Percentiles rank a stretch among this genome's conserved stretches.
These are phyloP conservation scores for Mortierella sp. DNA, from an alignment of 371 early-diverging fungal genomes.

Conservation along the genomic window DNA sequence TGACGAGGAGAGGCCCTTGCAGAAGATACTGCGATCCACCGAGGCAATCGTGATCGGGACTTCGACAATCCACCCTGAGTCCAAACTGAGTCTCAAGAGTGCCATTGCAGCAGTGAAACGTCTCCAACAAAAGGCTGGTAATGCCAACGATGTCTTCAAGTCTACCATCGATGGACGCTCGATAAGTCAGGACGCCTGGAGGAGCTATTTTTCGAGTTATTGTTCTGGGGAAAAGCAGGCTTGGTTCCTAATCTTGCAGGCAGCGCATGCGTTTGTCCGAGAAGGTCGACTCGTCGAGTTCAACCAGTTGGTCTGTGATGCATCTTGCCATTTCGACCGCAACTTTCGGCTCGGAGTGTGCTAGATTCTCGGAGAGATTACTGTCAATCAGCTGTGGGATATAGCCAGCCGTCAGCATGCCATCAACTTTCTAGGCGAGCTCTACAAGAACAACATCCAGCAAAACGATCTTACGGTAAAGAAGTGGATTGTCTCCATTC, in stretches of 20 bases:
- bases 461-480: background rate
- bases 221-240: background rate
- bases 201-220: too few relatives aligned
- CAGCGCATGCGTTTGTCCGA: background rate
- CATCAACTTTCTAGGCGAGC: background rate
- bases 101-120: background rate
- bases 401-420: background rate
- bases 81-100: background rate
- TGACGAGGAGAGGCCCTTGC: background rate
- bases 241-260: background rate
- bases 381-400: background rate
- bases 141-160: background rate
- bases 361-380: slow-evolving; percentile 8
- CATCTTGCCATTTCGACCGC: background rate
- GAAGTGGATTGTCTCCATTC: background rate
- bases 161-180: too few relatives aligned
- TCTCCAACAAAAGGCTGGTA: background rate
- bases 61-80: background rate
- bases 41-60: background rate
- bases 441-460: background rate
- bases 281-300: background rate
- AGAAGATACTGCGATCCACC: background rate
- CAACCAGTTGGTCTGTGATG: background rate
- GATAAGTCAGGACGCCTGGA: too few relatives aligned
- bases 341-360: slow-evolving; percentile 9